Conservation (phyloP, 768 basidiomycete genomes). For the Leccinum sublutescens region DNA sequence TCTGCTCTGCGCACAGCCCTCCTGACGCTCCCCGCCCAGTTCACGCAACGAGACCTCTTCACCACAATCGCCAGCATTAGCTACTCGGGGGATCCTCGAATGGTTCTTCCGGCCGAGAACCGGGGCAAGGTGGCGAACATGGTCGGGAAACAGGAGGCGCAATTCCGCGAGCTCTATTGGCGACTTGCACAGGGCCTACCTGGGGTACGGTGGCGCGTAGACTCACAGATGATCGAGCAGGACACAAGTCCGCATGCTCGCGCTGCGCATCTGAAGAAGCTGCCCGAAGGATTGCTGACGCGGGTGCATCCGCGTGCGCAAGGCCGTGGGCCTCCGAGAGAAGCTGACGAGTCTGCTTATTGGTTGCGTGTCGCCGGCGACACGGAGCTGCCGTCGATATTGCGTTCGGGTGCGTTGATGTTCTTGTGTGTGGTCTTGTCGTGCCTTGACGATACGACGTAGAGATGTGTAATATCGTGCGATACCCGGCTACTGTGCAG, state of each 20-base stretch:
- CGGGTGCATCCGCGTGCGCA: constrained; percentile 44
- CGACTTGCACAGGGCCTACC: constrained; percentile 74
- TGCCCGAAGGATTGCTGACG: constrained; percentile 66
- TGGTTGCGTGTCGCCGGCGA: constrained; percentile 74
- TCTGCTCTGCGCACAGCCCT: constrained; percentile 90
- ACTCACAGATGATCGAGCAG: constrained; percentile 61
- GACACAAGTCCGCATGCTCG: constrained; percentile 67
- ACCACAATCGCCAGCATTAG: constrained; percentile 82
- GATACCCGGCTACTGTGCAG: constrained; percentile 81
- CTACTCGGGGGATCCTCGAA: constrained; percentile 89
- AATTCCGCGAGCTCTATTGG: constrained; percentile 88
- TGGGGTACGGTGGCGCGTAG: constrained; percentile 69
- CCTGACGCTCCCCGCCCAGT: constrained; percentile 77
- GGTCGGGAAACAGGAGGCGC: constrained; percentile 73
- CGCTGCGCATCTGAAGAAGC: constrained; percentile 71
- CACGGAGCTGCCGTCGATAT: constrained; percentile 47
- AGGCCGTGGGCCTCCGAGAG: constrained; percentile 37
- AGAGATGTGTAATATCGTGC: constrained; percentile 81
- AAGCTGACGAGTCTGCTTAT: constrained; percentile 71
- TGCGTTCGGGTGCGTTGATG: constrained; percentile 50
- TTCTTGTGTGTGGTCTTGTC: not conserved
- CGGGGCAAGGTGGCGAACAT: constrained; percentile 93
- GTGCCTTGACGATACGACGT: not conserved
- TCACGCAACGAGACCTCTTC: constrained; percentile 81
- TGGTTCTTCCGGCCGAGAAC: constrained; percentile 94